These are phyloP conservation scores for Wickerhamiella vanderwaltii DNA, from an alignment of 805 yeast species.

Conservation along the genomic window DNA sequence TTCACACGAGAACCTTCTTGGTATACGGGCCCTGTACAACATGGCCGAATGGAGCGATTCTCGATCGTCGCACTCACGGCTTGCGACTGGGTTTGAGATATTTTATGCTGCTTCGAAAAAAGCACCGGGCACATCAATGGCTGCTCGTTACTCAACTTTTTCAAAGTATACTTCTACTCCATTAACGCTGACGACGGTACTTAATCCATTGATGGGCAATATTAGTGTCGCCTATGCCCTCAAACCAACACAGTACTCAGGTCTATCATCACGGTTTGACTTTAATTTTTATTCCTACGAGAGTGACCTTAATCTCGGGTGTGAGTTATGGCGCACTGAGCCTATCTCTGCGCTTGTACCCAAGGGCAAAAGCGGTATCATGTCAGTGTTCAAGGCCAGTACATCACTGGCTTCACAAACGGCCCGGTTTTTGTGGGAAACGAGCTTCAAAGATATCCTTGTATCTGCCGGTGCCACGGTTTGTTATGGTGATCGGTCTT, in stretches of 20 bases:
- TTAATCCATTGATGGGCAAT: constrained; percentile 85
- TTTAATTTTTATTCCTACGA: constrained; percentile 85
- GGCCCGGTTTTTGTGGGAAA: constrained; percentile 72
- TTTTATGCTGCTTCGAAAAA: constrained; percentile 78
- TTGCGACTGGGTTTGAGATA: constrained; percentile 70
- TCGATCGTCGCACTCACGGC: constrained; percentile 34
- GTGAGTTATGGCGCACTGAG: constrained; percentile 58
- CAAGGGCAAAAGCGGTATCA: background rate
- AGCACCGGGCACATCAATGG: constrained; percentile 83
- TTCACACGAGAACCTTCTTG: constrained; percentile 71
- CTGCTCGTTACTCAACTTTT: constrained; percentile 72
- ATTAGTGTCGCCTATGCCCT: constrained; percentile 79
- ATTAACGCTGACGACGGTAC: constrained; percentile 69
- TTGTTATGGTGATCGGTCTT: constrained; percentile 19
- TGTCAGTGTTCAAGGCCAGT: constrained; percentile 62
- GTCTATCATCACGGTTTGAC: constrained; percentile 74
- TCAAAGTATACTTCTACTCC: constrained; percentile 84
- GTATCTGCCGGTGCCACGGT: constrained; percentile 52
- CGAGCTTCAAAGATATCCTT: constrained; percentile 66
- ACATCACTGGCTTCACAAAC: constrained; percentile 54
- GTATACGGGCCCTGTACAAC: constrained; percentile 68
- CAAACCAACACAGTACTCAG: constrained; percentile 54
- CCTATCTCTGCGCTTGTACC: constrained; percentile 17
- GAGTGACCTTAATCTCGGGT: constrained; percentile 75
- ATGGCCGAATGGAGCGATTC: constrained; percentile 30